Percentiles rank a stretch among this genome's conserved stretches.
These are phyloP conservation scores for Candida berthetii DNA, from an alignment of 805 yeast genomes.

Conservation along the genomic window DNA sequence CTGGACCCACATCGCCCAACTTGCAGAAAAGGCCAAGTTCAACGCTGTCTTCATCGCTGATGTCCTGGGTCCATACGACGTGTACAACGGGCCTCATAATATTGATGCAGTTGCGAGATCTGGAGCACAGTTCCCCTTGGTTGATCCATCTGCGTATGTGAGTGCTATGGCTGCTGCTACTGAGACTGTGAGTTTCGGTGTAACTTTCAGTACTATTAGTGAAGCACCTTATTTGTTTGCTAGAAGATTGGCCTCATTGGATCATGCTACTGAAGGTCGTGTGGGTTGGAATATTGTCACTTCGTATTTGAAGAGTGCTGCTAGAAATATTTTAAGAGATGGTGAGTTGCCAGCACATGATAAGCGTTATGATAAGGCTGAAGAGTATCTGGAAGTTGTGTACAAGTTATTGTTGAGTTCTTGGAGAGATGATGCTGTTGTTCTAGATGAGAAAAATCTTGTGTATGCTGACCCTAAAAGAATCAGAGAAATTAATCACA, in stretches of 20 bases:
- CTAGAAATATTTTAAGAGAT: slow-evolving; percentile 28
- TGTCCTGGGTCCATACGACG: slow-evolving; percentile 29
- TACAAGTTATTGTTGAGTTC: slow-evolving; percentile 31
- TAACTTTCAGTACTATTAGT: slow-evolving; percentile 34
- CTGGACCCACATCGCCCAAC: slow-evolving; percentile 29
- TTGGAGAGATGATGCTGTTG: slow-evolving; percentile 31
- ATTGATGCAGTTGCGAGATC: slow-evolving; percentile 1
- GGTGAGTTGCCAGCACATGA: slow-evolving; percentile 28
- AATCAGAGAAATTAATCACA: slow-evolving; percentile 28
- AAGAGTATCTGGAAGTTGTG: slow-evolving; percentile 32
- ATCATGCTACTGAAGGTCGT: slow-evolving; percentile 34
- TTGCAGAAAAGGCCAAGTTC: slow-evolving; percentile 27
- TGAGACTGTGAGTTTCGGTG: slow-evolving; percentile 28
- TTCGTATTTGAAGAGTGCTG: slow-evolving; percentile 34
- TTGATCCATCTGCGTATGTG: slow-evolving; percentile 28
- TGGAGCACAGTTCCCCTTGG: slow-evolving; percentile 25
- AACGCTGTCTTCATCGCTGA: slow-evolving; percentile 29
- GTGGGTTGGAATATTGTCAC: slow-evolving; percentile 39
- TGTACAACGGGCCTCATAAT: slow-evolving; percentile 17
- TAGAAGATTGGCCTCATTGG: slow-evolving; percentile 33
- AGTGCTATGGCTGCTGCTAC: slow-evolving; percentile 36
- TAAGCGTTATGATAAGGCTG: slow-evolving; percentile 31
- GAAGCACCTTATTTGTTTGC: slow-evolving; percentile 34
- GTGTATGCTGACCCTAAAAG: slow-evolving; percentile 28
- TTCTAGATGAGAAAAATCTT: slow-evolving; percentile 16